A percentile compares a stretch with the other conserved stretches of the same genome.
Evolutionary conservation across 257 asterid species (phyloP).

Genomic region (Solanum boliviense): DNA sequence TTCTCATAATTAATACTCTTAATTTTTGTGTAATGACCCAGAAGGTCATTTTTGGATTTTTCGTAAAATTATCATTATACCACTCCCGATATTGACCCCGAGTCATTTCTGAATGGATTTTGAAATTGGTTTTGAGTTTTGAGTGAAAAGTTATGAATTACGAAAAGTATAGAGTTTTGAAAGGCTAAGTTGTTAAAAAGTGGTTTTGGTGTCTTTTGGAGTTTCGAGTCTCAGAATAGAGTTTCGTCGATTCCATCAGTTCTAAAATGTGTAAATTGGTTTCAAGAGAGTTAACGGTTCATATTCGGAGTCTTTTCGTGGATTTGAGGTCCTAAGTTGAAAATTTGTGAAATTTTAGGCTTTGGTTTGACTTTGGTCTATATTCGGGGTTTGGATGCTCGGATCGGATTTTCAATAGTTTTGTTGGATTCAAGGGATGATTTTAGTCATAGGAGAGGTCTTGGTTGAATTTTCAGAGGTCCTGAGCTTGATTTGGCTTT

Average conservation of each 20-base stretch:
- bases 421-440: not conserved
- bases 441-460: not conserved
- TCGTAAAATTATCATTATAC: too few relatives aligned
- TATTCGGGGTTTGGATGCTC: not conserved
- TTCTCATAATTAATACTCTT: not conserved
- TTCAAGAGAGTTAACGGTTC: fast-evolving
- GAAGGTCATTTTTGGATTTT: not conserved
- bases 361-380: not conserved
- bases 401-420: too few relatives aligned
- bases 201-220: not conserved
- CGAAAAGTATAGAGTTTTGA: not conserved
- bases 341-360: not conserved
- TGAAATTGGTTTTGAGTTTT: not conserved
- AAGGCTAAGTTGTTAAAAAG: not conserved
- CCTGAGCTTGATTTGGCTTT: not conserved
- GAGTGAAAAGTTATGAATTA: not conserved
- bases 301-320: too few relatives aligned
- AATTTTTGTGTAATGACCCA: not conserved
- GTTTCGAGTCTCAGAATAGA: not conserved
- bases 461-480: not conserved
- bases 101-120: not conserved
- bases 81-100: not conserved
- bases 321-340: too few relatives aligned
- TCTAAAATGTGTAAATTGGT: not conserved
- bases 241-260: too few relatives aligned